Conservation (phyloP, 768 basidiomycete species). For the Lactarius evosmus region DNA sequence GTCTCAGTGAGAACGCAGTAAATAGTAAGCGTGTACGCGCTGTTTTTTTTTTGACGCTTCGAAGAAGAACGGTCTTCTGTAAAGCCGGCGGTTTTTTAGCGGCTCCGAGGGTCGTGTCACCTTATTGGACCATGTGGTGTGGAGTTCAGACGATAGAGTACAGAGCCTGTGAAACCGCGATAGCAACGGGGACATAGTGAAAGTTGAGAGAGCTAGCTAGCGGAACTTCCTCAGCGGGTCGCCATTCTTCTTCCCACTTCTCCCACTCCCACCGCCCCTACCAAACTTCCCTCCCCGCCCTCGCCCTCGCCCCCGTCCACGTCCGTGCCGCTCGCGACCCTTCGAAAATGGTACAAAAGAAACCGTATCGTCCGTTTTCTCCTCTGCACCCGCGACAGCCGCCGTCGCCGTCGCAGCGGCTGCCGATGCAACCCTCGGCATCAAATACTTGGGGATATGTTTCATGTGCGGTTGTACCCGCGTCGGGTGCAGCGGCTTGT, state of each 20-base stretch:
- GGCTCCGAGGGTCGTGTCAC: too few relatives aligned
- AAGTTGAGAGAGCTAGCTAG: conserved; percentile 20
- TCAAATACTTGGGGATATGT: conserved; percentile 88
- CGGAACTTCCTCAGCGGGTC: conserved; percentile 80
- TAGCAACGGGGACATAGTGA: neutral
- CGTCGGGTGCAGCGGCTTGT: conserved; percentile 89
- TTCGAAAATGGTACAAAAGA: conserved; percentile 79
- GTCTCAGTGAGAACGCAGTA: neutral
- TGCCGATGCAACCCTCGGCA: conserved; percentile 70
- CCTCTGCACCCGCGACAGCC: conserved; percentile 29
- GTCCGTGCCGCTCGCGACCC: conserved; percentile 39
- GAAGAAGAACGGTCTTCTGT: neutral
- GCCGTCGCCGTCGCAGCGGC: conserved; percentile 50
- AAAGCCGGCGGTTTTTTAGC: neutral
- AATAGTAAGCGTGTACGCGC: neutral
- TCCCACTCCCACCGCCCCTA: conserved; percentile 42
- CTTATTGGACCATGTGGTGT: neutral
- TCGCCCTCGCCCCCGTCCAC: conserved; percentile 53
- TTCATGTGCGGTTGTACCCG: conserved; percentile 93
- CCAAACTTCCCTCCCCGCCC: conserved; percentile 45
- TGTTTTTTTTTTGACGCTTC: too few relatives aligned
- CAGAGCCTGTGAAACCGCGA: neutral
- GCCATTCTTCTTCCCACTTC: conserved; percentile 51
- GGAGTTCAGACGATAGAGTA: neutral
- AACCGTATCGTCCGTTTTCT: conserved; percentile 31